These are phyloP conservation scores for Pyrus hybrid DNA, from an alignment of 331 rosid genomes.

Conservation along the genomic window DNA sequence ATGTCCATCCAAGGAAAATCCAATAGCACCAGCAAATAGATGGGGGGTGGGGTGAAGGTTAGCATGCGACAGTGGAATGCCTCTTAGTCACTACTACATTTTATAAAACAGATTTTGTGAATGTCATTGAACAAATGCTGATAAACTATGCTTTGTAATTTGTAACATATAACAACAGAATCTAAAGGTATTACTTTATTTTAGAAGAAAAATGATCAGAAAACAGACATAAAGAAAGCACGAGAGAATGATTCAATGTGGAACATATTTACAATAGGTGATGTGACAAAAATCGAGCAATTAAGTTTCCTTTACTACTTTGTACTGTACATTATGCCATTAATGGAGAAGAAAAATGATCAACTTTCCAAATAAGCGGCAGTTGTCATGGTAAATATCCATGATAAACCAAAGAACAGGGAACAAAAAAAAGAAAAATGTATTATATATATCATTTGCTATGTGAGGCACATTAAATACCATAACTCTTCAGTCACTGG, in stretches of 20 bases:
- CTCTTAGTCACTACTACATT: not conserved
- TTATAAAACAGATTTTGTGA: not conserved
- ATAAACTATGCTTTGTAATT: slow-evolving; percentile 14
- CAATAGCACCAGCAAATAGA: not conserved
- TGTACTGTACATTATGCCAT: not conserved
- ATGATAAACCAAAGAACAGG: no score
- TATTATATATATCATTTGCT: no score
- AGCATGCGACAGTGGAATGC: not conserved
- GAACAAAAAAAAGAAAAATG: no score
- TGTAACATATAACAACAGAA: slow-evolving; percentile 10
- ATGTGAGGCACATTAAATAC: not conserved
- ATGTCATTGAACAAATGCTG: not conserved
- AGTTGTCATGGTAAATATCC: no score
- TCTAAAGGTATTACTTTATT: slow-evolving; percentile 10
- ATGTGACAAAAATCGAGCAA: not conserved
- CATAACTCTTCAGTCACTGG: not conserved
- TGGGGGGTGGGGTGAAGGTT: not conserved
- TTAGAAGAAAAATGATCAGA: slow-evolving; percentile 9
- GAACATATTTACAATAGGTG: not conserved
- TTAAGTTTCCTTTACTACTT: not conserved
- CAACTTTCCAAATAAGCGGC: not conserved
- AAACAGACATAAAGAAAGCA: not conserved
- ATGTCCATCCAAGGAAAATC: not conserved
- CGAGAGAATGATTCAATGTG: not conserved
- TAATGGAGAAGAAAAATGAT: not conserved